Percentiles rank a stretch among this genome's conserved stretches.
Conservation (phyloP, 2,329 filamentous ascomycete species). For the Arachnomyces sp. region DNA sequence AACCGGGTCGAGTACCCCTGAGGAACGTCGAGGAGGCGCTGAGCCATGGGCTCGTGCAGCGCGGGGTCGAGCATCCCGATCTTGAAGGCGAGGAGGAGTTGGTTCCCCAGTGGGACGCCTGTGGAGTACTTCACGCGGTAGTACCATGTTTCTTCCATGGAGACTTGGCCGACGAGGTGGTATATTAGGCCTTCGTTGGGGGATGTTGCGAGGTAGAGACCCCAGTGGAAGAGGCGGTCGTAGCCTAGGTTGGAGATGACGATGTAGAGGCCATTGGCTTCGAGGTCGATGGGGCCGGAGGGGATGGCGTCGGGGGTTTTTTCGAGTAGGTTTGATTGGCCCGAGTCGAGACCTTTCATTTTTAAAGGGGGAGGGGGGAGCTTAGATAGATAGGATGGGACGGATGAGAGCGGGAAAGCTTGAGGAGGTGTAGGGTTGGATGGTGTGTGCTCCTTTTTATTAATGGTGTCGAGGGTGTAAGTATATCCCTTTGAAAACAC, state of each 20-base stretch:
- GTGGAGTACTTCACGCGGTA: too few species aligned
- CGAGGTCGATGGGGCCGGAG: background rate
- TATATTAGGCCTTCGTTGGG: conserved; percentile 11
- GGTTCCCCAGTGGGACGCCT: background rate
- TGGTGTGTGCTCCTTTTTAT: too few species aligned
- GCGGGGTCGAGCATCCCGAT: conserved; percentile 14
- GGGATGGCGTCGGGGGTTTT: background rate
- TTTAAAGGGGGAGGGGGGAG: too few species aligned
- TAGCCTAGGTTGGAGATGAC: conserved; percentile 15
- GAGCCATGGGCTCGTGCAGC: conserved; percentile 12
- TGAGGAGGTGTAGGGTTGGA: too few species aligned
- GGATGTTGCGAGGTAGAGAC: conserved; percentile 15
- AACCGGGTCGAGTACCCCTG: conserved; percentile 15
- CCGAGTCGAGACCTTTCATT: too few species aligned
- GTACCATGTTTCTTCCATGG: background rate
- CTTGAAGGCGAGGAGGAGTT: conserved; percentile 14
- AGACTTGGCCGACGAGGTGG: conserved; percentile 14
- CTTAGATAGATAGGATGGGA: too few species aligned
- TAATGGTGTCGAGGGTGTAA: too few species aligned
- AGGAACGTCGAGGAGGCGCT: conserved; percentile 14
- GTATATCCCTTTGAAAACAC: too few species aligned
- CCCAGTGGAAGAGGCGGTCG: conserved; percentile 17
- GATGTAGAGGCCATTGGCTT: conserved; percentile 15
- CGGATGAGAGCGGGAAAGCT: too few species aligned
- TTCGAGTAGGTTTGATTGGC: too few species aligned